Evolutionary conservation across 2,329 filamentous ascomycete genomes (phyloP).

Genomic region (Helotiales sp.): DNA sequence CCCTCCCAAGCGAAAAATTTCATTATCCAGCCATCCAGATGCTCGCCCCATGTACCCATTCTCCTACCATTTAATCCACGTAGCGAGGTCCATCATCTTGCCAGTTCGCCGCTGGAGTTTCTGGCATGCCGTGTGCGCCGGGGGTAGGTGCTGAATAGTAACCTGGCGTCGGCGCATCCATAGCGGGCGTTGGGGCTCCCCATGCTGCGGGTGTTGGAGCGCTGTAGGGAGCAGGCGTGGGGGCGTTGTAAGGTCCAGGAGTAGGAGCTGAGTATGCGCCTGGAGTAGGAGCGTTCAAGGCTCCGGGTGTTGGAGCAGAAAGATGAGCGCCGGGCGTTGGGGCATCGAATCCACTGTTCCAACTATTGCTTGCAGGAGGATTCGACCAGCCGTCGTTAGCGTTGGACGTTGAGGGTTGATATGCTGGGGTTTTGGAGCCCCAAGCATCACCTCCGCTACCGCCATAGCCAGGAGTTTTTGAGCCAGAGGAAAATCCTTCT

Average conservation of each 20-base stretch:
- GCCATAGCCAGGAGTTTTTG: constrained; percentile 78
- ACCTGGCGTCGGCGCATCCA: constrained; percentile 56
- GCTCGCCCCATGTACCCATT: neutral
- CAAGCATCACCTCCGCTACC: constrained; percentile 62
- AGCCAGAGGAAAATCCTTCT: constrained; percentile 69
- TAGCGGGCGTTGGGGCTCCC: constrained; percentile 53
- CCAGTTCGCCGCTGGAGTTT: constrained; percentile 61
- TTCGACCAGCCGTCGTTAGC: constrained; percentile 47
- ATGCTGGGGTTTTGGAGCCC: constrained; percentile 71
- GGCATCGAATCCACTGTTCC: constrained; percentile 62
- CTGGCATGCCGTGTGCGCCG: constrained; percentile 51
- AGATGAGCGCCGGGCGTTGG: constrained; percentile 55
- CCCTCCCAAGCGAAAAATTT: neutral
- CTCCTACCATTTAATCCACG: constrained; percentile 35
- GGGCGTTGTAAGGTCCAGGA: constrained; percentile 53
- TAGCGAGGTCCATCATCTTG: constrained; percentile 51
- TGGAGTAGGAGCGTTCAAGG: constrained; percentile 72
- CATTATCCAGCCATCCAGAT: constrained; percentile 1
- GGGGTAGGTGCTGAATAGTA: constrained; percentile 45
- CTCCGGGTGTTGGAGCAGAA: constrained; percentile 66
- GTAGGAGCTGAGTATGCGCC: constrained; percentile 60
- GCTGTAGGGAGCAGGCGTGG: constrained; percentile 50
- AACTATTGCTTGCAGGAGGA: constrained; percentile 10
- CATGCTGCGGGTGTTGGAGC: constrained; percentile 71
- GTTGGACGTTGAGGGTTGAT: constrained; percentile 72